Base-by-base conservation (phyloP, 2,329 filamentous ascomycete genomes). In the Coniella lustricola region DNA sequence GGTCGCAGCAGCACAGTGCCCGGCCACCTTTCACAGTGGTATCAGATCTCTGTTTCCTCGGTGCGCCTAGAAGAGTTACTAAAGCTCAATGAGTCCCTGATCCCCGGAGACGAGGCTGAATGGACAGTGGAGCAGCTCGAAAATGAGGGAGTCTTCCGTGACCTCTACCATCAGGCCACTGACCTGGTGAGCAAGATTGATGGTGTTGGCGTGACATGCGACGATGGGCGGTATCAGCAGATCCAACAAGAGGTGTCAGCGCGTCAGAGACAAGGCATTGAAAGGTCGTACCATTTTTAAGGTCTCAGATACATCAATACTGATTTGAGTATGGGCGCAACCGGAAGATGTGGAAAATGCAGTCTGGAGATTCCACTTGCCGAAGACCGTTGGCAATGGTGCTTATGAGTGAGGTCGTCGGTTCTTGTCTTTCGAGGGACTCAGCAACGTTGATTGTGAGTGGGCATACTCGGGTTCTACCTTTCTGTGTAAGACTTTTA, bases 161-260 rank as follows among this genome's bases (percentile, higher is more conserved):
- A 55, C 1, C 48, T 60, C 2, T 60, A 59, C 34, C 48, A 33
- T n/a, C 59, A 58, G 7, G 62, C 62, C 3, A 39, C 63, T 29
- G 44, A 54, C 7, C 58, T 63, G 47, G 50, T 64, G 17, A 54
- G 53, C 43, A 39, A 54, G 43, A 65, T 66, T 57, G 60, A 64
- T 38, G 56, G 57, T 2, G 56, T 64, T 3, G 63, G 63, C 25
- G 46, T 46, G 37, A n/a, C 42, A 20, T 46, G 42, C 20, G 34
- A 52, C 34, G 49, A 52, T n/a, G 46, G 50, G 5, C 25, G 25
- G 5, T 29, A 29, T 10, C 5, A 29, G 25, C 25, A 29, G 25
- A 29, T 10, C 5, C 25, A 29, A 29, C 25, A 29, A 29, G 5
- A 5, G 5, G 25, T 29, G 25, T 10, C 25, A 29, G 5, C 25